Evolutionary conservation across 495 filamentous ascomycete species (phyloP).

Genomic region (Trichoderma orchidacearum): DNA sequence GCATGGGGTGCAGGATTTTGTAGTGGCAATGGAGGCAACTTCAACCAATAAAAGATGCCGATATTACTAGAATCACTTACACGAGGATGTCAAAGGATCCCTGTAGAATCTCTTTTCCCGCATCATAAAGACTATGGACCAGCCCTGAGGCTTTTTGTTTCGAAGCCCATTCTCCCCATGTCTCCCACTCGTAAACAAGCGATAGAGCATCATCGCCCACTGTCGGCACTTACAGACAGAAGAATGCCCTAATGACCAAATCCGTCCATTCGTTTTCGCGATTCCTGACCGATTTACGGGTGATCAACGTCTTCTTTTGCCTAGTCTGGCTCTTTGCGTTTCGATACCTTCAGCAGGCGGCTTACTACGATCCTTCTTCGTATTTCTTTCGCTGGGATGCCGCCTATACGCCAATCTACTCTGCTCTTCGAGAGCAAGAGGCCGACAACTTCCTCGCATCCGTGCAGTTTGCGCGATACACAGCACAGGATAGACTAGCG

Average conservation of each 20-base stretch:
- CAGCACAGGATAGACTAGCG: background rate
- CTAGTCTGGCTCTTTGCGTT: background rate
- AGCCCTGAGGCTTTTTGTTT: background rate
- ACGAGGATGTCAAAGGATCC: background rate
- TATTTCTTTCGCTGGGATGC: slow-evolving; percentile 5
- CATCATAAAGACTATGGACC: background rate
- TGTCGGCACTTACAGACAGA: background rate
- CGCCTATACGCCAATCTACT: slow-evolving; percentile 2
- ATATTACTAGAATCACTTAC: too few relatives aligned
- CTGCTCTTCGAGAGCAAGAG: slow-evolving; percentile 2
- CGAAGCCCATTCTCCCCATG: background rate
- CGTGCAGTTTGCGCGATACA: background rate
- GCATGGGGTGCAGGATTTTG: too few relatives aligned
- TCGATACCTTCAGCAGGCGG: background rate
- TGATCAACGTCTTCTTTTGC: background rate
- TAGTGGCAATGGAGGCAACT: too few relatives aligned
- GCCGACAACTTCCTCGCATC: background rate
- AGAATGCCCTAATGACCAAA: background rate
- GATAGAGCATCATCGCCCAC: background rate
- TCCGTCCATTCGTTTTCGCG: background rate
- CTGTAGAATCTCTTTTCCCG: background rate
- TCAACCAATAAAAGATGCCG: too few relatives aligned
- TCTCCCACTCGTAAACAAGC: background rate
- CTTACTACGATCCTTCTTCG: slow-evolving; percentile 8
- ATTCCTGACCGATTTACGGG: background rate